phyloP scores from a whole-genome alignment of 83 land plant species.

The Picea mariana region DNA sequence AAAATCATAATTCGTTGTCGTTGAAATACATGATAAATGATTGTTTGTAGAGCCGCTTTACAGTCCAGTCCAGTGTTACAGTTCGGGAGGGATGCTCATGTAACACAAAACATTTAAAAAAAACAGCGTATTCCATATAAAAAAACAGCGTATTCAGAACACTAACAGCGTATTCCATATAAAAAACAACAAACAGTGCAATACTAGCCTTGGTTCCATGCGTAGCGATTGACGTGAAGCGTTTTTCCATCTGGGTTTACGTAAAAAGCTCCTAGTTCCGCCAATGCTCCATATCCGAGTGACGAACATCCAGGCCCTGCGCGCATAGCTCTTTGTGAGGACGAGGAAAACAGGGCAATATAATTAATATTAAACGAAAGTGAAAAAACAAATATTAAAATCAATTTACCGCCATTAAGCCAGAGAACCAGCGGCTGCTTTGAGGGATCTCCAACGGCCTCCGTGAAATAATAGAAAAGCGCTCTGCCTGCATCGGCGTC shows the following conservation, averaged over 20 bases:
- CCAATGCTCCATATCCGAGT: slow-evolving; percentile 31
- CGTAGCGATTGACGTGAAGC: slow-evolving; percentile 37
- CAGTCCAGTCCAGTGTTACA: too few relatives aligned
- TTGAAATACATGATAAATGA: too few relatives aligned
- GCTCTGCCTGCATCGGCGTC: slow-evolving; percentile 60
- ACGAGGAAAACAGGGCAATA: too few relatives aligned
- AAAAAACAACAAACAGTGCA: not conserved
- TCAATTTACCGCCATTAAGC: slow-evolving; percentile 97
- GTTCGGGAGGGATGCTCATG: too few relatives aligned
- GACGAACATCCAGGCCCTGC: slow-evolving; percentile 40
- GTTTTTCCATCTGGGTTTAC: slow-evolving; percentile 41
- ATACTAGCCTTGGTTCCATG: slow-evolving; percentile 56
- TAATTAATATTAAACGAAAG: too few relatives aligned
- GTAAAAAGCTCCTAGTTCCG: slow-evolving; percentile 62
- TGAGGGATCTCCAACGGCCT: slow-evolving; percentile 26
- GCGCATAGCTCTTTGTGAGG: too few relatives aligned
- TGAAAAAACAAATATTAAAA: slow-evolving; percentile 15
- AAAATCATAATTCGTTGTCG: too few relatives aligned
- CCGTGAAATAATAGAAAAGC: slow-evolving; percentile 81
- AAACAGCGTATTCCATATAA: too few relatives aligned
- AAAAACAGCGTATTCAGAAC: too few relatives aligned
- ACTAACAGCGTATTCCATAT: too few relatives aligned
- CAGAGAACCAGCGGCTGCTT: slow-evolving; percentile 70
- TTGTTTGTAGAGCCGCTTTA: too few relatives aligned
- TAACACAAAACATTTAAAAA: too few relatives aligned